Evolutionary conservation across 2,329 filamentous ascomycete species (phyloP).

Genomic region (Shiraia bambusicola): DNA sequence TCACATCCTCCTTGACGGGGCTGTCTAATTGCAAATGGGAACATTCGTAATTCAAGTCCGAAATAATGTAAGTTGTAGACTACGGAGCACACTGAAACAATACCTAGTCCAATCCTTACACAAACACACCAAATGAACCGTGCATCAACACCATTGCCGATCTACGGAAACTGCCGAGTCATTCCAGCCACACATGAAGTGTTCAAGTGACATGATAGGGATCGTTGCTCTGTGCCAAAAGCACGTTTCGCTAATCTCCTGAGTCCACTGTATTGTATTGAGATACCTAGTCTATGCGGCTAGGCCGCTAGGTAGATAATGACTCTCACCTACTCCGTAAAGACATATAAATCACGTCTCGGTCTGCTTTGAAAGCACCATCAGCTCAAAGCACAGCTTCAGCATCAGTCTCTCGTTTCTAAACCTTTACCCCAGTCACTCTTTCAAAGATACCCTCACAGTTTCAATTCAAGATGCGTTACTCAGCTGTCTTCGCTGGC

Average conservation of each 20-base stretch:
- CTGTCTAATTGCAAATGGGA: neutral
- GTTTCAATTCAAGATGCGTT: slow-evolving; percentile 6
- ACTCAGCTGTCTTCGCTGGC: slow-evolving; percentile 7
- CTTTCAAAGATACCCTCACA: slow-evolving; percentile 1
- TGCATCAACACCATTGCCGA: slow-evolving; percentile 1
- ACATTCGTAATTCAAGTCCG: neutral
- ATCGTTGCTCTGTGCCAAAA: slow-evolving; percentile 1
- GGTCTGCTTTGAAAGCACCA: neutral
- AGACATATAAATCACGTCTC: neutral
- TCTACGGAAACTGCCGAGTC: neutral
- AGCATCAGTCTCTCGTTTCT: slow-evolving; percentile 3
- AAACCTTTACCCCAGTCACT: slow-evolving; percentile 3
- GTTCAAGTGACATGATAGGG: neutral
- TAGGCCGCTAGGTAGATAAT: too few relatives aligned
- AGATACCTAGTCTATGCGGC: neutral
- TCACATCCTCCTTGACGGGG: neutral
- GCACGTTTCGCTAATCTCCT: slow-evolving; percentile 1
- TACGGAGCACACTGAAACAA: too few relatives aligned
- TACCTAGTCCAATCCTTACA: too few relatives aligned
- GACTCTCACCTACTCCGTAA: neutral
- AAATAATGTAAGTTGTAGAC: neutral
- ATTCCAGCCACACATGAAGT: neutral
- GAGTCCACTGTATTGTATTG: neutral
- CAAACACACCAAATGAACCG: neutral
- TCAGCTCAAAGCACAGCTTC: neutral